Conservation (phyloP, 164 flowering plant genomes). For the Kalanchoe fedtschenkoi region DNA sequence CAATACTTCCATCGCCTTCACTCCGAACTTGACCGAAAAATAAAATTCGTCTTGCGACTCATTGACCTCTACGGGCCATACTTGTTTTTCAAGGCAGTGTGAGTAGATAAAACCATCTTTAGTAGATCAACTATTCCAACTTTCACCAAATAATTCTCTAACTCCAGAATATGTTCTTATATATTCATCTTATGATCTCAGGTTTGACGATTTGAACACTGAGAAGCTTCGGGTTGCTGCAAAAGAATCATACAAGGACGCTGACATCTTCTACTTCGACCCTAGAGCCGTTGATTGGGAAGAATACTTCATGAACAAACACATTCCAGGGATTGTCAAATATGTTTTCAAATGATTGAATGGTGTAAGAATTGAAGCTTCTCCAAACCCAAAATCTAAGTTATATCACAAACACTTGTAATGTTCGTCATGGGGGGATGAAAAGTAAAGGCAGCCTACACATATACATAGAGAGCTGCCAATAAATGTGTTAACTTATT, state of each 20-base stretch:
- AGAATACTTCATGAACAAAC: conserved; percentile 19
- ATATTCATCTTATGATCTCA: background rate
- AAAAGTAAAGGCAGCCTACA: too few relatives aligned
- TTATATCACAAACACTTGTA: too few relatives aligned
- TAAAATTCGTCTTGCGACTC: conserved; percentile 28
- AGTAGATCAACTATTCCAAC: background rate
- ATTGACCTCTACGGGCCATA: conserved; percentile 48
- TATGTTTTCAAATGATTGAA: conserved; percentile 10
- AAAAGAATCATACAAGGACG: conserved; percentile 9
- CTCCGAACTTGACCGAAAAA: conserved; percentile 23
- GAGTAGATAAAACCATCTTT: conserved; percentile 5
- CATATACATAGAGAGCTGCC: too few relatives aligned
- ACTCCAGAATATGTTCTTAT: background rate
- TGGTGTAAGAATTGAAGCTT: background rate
- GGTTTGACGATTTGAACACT: conserved; percentile 25
- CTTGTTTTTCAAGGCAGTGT: conserved; percentile 48
- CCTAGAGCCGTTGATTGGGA: conserved; percentile 23
- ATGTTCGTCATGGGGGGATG: too few relatives aligned
- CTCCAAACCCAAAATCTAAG: background rate
- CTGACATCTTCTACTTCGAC: conserved; percentile 20
- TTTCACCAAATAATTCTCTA: background rate
- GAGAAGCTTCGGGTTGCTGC: conserved; percentile 16
- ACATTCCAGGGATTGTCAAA: conserved; percentile 24
- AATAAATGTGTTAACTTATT: too few relatives aligned
- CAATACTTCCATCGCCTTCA: conserved; percentile 16